Percentiles rank a stretch among this genome's conserved stretches.
These are phyloP conservation scores for Lachnellula arida DNA, from an alignment of 2,329 filamentous ascomycete genomes.

Conservation along the genomic window DNA sequence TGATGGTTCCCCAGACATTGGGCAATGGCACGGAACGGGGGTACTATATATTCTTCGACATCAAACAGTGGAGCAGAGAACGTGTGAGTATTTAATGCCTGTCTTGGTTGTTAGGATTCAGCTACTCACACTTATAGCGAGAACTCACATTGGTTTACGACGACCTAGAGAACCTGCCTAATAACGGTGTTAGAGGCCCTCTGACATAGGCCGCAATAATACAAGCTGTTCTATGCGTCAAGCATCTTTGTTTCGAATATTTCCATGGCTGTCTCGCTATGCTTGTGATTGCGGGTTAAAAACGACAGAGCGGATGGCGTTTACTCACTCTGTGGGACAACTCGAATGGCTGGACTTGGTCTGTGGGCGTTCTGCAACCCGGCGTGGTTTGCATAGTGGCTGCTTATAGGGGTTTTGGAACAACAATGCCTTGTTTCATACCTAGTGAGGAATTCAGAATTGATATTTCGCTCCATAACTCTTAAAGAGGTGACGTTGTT, in stretches of 20 bases:
- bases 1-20: constrained; percentile 57
- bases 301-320: neutral
- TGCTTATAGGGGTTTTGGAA: constrained; percentile 10
- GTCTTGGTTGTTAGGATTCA: neutral
- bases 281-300: constrained; percentile 1
- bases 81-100: constrained; percentile 43
- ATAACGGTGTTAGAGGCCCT: constrained; percentile 16
- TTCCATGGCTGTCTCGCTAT: neutral
- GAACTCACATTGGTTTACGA: constrained; percentile 58
- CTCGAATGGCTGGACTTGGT: constrained; percentile 8
- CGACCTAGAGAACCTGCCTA: constrained; percentile 49
- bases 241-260: neutral
- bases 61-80: constrained; percentile 57
- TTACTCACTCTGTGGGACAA: constrained; percentile 8
- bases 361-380: constrained; percentile 16
- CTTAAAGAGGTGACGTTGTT: neutral
- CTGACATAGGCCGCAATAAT: constrained; percentile 7
- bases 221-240: neutral
- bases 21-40: constrained; percentile 57
- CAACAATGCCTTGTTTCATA: constrained; percentile 9
- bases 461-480: neutral
- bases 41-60: constrained; percentile 64
- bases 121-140: constrained; percentile 38
- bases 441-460: neutral
- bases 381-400: constrained; percentile 17